Percentiles rank a stretch among this genome's conserved stretches.
phyloP scores from a whole-genome alignment of 495 filamentous ascomycete genomes.

The Paragyromitra xinjiangensis region DNA sequence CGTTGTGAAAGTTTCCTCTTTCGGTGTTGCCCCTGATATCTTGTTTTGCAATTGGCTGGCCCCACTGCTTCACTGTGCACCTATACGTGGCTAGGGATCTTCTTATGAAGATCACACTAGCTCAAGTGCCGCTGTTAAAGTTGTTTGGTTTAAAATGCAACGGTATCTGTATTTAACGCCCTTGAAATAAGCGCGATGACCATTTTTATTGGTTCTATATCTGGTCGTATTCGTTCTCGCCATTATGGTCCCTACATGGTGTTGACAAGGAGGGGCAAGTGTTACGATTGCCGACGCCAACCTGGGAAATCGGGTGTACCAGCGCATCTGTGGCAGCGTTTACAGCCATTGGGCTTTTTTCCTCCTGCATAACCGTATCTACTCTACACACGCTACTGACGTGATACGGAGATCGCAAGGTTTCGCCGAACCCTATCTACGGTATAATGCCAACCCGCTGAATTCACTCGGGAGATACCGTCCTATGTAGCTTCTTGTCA shows the following conservation, averaged over 20 bases:
- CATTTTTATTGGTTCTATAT: neutral
- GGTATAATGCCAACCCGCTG: conserved; percentile 16
- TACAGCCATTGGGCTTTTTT: conserved; percentile 38
- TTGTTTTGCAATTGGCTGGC: conserved; percentile 4
- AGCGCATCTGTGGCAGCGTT: conserved; percentile 37
- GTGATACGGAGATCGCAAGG: conserved; percentile 31
- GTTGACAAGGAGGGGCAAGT: conserved; percentile 33
- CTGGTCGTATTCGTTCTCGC: conserved; percentile 13
- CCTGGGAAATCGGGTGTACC: conserved; percentile 27
- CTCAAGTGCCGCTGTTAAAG: conserved; percentile 1
- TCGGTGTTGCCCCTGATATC: conserved; percentile 35
- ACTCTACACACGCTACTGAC: conserved; percentile 24
- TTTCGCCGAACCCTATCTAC: conserved; percentile 29
- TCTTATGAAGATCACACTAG: neutral
- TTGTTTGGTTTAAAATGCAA: neutral
- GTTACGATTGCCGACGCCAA: conserved; percentile 38
- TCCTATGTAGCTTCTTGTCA: conserved; percentile 8
- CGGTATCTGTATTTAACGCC: neutral
- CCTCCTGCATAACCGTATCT: conserved; percentile 29
- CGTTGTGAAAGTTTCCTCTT: conserved; percentile 26
- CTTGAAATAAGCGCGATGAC: neutral
- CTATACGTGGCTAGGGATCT: conserved; percentile 24
- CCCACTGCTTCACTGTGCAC: neutral
- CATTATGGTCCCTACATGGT: neutral
- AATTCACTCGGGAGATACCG: conserved; percentile 6